These are phyloP conservation scores for Penicillium brevicompactum DNA, from an alignment of 2,329 filamentous ascomycete genomes.

Conservation along the genomic window DNA sequence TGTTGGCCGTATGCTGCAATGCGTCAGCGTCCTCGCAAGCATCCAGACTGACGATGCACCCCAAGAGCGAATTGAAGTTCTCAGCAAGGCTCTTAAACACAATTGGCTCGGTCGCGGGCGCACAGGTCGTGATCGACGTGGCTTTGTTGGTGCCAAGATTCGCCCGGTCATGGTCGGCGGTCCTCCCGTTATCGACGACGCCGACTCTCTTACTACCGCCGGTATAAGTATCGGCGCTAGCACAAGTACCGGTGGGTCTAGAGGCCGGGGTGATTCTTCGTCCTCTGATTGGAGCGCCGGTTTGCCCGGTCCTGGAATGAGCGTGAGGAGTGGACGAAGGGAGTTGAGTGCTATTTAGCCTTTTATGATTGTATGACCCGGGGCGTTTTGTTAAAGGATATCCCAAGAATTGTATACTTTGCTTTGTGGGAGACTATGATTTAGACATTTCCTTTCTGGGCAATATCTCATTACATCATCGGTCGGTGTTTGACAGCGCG, in stretches of 20 bases:
- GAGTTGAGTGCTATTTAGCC: slow-evolving; percentile 34
- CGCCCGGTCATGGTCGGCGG: slow-evolving; percentile 35
- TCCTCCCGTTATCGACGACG: slow-evolving; percentile 29
- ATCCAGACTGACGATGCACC: slow-evolving; percentile 72
- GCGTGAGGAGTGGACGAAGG: slow-evolving; percentile 26
- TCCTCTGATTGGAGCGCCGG: slow-evolving; percentile 27
- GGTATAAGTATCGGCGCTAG: slow-evolving; percentile 27
- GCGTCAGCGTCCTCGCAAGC: slow-evolving; percentile 83
- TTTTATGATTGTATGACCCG: slow-evolving; percentile 13
- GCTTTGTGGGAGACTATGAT: not conserved
- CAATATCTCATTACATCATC: not conserved
- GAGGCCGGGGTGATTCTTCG: slow-evolving; percentile 23
- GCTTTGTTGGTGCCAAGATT: slow-evolving; percentile 75
- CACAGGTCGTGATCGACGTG: slow-evolving; percentile 84
- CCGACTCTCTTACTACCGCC: slow-evolving; percentile 24
- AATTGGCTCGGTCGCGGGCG: slow-evolving; percentile 94
- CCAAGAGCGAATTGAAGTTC: slow-evolving; percentile 76
- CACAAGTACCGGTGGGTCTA: slow-evolving; percentile 24
- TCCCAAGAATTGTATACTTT: not conserved
- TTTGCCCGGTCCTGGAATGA: slow-evolving; percentile 17
- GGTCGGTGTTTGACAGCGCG: not conserved
- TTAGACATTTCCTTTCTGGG: too few relatives aligned
- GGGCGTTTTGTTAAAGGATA: not conserved
- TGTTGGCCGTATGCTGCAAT: slow-evolving; percentile 93
- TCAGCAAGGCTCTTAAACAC: slow-evolving; percentile 86